Percentiles rank a stretch among this genome's conserved stretches.
phyloP scores from a whole-genome alignment of 2,329 filamentous ascomycete genomes.

The Diaporthe batatas region DNA sequence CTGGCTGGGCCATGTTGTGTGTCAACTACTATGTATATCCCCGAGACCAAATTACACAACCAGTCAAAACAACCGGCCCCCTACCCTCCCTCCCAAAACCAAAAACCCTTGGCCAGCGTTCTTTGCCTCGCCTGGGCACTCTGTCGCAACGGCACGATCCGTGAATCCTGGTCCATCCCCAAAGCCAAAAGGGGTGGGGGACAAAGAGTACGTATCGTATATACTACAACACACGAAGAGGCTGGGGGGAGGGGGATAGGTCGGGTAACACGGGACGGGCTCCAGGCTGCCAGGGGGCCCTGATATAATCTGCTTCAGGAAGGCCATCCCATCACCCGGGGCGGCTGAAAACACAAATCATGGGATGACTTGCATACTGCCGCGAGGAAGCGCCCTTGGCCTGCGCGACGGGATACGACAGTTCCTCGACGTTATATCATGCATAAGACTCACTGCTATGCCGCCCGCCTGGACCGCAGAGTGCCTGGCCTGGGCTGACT shows the following conservation, averaged over 20 bases:
- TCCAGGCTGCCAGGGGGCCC: background rate
- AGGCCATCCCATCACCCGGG: conserved; percentile 20
- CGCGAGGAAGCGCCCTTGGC: conserved; percentile 10
- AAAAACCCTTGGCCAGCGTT: background rate
- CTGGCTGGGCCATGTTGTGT: background rate
- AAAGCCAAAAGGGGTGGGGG: background rate
- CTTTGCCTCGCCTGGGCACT: background rate
- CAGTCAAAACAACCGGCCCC: conserved; percentile 12
- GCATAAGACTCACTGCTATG: background rate
- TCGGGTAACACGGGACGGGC: background rate
- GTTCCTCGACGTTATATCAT: too few species aligned
- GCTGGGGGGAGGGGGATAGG: too few species aligned
- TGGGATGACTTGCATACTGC: conserved; percentile 32
- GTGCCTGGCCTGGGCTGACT: background rate
- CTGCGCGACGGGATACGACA: background rate
- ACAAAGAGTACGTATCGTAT: background rate
- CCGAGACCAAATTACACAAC: background rate
- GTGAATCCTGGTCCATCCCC: conserved; percentile 4
- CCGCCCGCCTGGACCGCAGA: background rate
- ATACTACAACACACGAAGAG: background rate
- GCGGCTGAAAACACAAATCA: conserved; percentile 28
- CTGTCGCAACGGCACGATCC: conserved; percentile 28
- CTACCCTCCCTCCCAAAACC: too few species aligned
- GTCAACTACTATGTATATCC: conserved; percentile 18
- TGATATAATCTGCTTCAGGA: conserved; percentile 20